Evolutionary conservation across 2,329 filamentous ascomycete species (phyloP).

Genomic region (Catunica adiposa): DNA sequence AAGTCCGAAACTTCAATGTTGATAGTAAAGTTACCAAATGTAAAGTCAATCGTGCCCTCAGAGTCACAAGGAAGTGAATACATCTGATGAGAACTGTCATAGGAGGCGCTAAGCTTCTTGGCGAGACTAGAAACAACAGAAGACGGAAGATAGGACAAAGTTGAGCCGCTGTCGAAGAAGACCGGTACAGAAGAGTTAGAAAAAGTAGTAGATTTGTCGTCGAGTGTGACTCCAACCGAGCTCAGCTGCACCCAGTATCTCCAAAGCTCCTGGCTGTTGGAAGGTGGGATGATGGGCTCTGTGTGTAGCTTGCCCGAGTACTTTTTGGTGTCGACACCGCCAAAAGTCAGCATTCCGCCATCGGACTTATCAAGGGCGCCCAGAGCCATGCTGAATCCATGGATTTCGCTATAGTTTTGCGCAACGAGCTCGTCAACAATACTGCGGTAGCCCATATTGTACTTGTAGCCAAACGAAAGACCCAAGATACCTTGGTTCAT

Average conservation of each 20-base stretch:
- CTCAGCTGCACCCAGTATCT: slow-evolving; percentile 28
- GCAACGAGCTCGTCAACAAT: slow-evolving; percentile 19
- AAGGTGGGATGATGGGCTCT: slow-evolving; percentile 19
- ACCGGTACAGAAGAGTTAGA: slow-evolving; percentile 26
- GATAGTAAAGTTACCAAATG: slow-evolving; percentile 29
- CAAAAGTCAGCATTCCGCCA: slow-evolving; percentile 25
- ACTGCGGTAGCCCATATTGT: slow-evolving; percentile 20
- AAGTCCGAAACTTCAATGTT: slow-evolving; percentile 31
- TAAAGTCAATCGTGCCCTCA: slow-evolving; percentile 30
- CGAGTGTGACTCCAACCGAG: slow-evolving; percentile 19
- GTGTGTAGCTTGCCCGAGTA: slow-evolving; percentile 24
- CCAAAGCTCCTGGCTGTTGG: slow-evolving; percentile 17
- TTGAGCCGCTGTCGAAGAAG: slow-evolving; percentile 51
- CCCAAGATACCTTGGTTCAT: slow-evolving; percentile 21
- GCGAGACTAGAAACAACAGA: slow-evolving; percentile 32
- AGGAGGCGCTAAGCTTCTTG: slow-evolving; percentile 28
- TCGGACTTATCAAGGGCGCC: slow-evolving; percentile 18
- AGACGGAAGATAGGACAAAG: slow-evolving; percentile 48
- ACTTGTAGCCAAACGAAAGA: slow-evolving; percentile 19
- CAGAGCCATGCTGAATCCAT: slow-evolving; percentile 22
- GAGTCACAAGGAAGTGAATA: slow-evolving; percentile 32
- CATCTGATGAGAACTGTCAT: slow-evolving; percentile 25
- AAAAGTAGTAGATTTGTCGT: slow-evolving; percentile 16
- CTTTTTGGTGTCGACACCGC: slow-evolving; percentile 31
- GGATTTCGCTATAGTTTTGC: slow-evolving; percentile 19